Conservation (phyloP, 257 asterid species). For the Solanum medicagineum region DNA sequence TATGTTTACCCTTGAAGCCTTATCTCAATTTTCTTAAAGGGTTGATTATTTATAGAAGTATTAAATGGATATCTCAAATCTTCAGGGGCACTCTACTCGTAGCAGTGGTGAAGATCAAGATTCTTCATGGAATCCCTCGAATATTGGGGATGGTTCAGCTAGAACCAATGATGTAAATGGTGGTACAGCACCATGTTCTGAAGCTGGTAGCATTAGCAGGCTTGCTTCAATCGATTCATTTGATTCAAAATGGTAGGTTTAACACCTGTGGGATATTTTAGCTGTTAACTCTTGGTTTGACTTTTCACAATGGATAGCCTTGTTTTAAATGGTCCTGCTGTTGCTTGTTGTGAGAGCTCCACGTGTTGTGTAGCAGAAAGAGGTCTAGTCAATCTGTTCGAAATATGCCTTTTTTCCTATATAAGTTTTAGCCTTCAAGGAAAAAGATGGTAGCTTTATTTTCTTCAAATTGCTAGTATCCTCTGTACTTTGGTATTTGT, state of each 20-base stretch:
- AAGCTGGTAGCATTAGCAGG: constrained; percentile 68
- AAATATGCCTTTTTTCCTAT: neutral
- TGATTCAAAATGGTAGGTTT: constrained; percentile 83
- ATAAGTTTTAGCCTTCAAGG: neutral
- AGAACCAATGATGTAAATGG: constrained; percentile 44
- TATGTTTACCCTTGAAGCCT: neutral
- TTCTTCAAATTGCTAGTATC: neutral
- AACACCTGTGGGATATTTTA: neutral
- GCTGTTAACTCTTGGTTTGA: neutral
- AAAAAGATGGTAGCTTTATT: neutral
- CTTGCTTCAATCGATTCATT: constrained; percentile 97
- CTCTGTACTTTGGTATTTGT: neutral
- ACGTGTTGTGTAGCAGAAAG: neutral
- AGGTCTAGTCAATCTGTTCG: neutral
- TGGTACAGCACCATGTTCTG: constrained; percentile 42
- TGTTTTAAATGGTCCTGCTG: neutral
- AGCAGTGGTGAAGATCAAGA: constrained; percentile 45
- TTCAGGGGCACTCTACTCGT: constrained; percentile 3
- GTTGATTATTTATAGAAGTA: neutral
- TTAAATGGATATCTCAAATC: neutral
- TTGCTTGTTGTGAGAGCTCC: neutral
- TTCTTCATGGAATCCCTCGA: constrained; percentile 71
- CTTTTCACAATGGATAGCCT: neutral
- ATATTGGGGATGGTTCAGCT: constrained; percentile 54
- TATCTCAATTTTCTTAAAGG: neutral